Conservation (phyloP, 129 eudicot species). For the Flaveria brownii region DNA sequence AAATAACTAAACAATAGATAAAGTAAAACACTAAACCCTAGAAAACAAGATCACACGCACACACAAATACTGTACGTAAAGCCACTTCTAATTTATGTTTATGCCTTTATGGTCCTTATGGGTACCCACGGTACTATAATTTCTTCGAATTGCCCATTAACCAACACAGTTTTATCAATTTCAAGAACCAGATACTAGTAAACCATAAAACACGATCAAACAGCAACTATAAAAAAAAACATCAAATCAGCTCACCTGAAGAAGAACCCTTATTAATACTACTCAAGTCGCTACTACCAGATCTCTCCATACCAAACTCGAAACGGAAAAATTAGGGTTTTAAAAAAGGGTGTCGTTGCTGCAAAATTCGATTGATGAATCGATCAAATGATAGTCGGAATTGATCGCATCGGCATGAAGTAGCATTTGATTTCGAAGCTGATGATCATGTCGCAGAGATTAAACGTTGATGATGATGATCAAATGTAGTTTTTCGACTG, state of each 20-base stretch:
- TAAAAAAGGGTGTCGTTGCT: not conserved
- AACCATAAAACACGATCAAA: conserved; percentile 13
- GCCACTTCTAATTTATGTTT: not conserved
- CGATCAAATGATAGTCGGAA: conserved; percentile 15
- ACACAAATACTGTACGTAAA: not conserved
- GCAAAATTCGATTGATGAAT: conserved; percentile 19
- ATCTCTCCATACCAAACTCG: conserved; percentile 35
- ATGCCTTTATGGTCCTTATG: not conserved
- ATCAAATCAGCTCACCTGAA: conserved; percentile 23
- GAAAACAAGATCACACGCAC: not conserved
- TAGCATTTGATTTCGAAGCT: too few relatives aligned
- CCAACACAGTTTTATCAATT: conserved; percentile 21
- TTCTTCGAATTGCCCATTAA: conserved; percentile 3
- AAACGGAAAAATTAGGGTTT: conserved; percentile 31
- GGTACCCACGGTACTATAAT: not conserved
- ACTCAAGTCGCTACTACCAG: conserved; percentile 19
- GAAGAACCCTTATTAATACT: conserved; percentile 16
- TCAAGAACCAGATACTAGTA: conserved; percentile 3
- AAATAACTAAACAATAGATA: not conserved
- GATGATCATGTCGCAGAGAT: too few relatives aligned
- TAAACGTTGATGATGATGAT: not conserved
- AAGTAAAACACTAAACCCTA: not conserved
- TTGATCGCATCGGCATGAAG: not conserved
- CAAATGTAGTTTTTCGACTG: not conserved
- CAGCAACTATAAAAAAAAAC: not conserved